phyloP scores from a whole-genome alignment of 495 filamentous ascomycete species.

The Cercophora sp. region DNA sequence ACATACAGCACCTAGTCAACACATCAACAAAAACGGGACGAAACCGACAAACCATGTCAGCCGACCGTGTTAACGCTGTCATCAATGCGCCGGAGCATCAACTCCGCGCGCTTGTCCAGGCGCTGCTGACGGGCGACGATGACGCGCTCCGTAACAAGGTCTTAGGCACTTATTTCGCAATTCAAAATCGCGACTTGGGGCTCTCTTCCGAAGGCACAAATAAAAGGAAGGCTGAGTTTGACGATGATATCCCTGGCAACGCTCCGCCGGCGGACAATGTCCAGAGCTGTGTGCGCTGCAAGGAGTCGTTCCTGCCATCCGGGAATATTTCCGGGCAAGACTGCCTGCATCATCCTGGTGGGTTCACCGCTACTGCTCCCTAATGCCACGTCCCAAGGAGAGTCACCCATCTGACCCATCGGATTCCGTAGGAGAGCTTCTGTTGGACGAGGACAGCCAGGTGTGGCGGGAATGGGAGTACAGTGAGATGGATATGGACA shows the following conservation, averaged over 20 bases:
- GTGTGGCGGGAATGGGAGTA: background rate
- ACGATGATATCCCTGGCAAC: background rate
- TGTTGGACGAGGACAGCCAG: background rate
- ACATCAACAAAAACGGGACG: too few relatives aligned
- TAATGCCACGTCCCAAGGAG: too few relatives aligned
- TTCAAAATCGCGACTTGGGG: background rate
- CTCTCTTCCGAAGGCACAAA: background rate
- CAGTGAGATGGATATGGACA: conserved; percentile 1
- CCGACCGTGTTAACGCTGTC: background rate
- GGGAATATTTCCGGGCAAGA: background rate
- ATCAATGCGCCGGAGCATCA: background rate
- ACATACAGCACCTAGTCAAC: too few relatives aligned
- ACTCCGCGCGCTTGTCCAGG: background rate
- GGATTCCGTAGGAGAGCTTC: background rate
- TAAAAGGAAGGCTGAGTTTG: background rate
- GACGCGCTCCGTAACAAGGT: background rate
- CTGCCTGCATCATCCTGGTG: background rate
- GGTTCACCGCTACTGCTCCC: background rate
- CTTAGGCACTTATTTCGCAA: background rate
- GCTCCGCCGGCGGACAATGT: background rate
- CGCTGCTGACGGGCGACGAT: background rate
- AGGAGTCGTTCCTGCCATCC: background rate
- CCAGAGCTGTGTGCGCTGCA: background rate
- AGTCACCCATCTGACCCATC: background rate
- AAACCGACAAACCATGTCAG: background rate